Conservation (phyloP, 1,284 basidiomycete species). For the Ceratorhiza oryzae-sativae region DNA sequence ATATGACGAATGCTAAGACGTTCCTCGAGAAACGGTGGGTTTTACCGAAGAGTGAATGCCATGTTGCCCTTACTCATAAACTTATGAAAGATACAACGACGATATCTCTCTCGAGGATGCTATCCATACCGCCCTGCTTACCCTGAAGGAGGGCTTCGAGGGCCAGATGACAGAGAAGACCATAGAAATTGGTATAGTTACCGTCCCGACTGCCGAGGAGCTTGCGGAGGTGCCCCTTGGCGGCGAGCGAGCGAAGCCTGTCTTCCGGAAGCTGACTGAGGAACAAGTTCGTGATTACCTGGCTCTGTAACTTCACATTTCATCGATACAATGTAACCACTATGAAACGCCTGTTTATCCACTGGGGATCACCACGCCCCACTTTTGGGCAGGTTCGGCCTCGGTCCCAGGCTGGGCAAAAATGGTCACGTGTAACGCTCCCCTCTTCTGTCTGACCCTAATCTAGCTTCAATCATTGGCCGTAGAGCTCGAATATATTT, state of each 20-base stretch:
- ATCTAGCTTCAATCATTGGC: background rate
- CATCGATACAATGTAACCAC: constrained; percentile 13
- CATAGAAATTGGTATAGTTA: constrained; percentile 97
- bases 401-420: background rate
- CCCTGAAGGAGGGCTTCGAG: constrained; percentile 98
- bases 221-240: constrained; percentile 56
- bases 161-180: constrained; percentile 99
- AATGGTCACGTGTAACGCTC: constrained; percentile 12
- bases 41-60: constrained; percentile 28
- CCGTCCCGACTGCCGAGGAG: constrained; percentile 81
- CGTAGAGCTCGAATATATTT: background rate
- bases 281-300: constrained; percentile 95
- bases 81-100: constrained; percentile 87
- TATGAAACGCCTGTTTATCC: constrained; percentile 4
- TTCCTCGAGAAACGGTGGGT: constrained; percentile 95
- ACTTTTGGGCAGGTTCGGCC: background rate
- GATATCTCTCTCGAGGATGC: constrained; percentile 99
- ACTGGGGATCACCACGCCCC: background rate
- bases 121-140: constrained; percentile 98
- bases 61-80: background rate
- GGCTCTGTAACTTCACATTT: constrained; percentile 62
- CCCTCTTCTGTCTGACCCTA: background rate
- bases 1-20: constrained; percentile 99
- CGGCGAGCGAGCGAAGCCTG: constrained; percentile 76
- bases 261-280: constrained; percentile 92